A percentile compares a stretch with the other conserved stretches of the same genome.
phyloP scores from a whole-genome alignment of 257 asterid genomes.

The Primulina eburnea region DNA sequence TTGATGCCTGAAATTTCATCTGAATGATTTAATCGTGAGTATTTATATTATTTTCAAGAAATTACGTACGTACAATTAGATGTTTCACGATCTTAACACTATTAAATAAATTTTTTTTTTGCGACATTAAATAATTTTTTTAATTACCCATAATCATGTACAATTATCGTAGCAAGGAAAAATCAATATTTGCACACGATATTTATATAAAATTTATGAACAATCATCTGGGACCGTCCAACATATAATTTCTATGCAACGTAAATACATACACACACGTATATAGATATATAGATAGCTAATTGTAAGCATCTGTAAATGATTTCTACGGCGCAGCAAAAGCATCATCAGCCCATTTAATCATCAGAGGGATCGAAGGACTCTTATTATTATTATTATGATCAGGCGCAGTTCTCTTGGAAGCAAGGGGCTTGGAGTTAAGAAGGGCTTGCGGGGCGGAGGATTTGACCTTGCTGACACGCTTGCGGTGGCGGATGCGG shows the following conservation, averaged over 20 bases:
- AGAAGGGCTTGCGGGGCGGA: slow-evolving; percentile 42
- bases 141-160: too few relatives aligned
- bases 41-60: too few relatives aligned
- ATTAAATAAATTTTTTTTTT: too few relatives aligned
- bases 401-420: slow-evolving; percentile 5
- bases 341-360: slow-evolving; percentile 71
- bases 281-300: too few relatives aligned
- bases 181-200: background rate
- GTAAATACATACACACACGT: background rate
- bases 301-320: too few relatives aligned
- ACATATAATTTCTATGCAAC: background rate
- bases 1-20: too few relatives aligned
- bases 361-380: slow-evolving; percentile 21
- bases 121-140: too few relatives aligned
- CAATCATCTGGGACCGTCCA: background rate
- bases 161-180: too few relatives aligned
- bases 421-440: slow-evolving; percentile 30
- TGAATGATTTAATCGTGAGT: too few relatives aligned
- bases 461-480: slow-evolving; percentile 45
- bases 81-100: too few relatives aligned
- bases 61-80: too few relatives aligned
- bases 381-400: background rate
- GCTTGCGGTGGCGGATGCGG: slow-evolving; percentile 70
- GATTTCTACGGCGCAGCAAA: slow-evolving; percentile 56
- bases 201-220: too few relatives aligned